Conservation (phyloP, 2,329 filamentous ascomycete genomes). For the Spiromastix sp. region DNA sequence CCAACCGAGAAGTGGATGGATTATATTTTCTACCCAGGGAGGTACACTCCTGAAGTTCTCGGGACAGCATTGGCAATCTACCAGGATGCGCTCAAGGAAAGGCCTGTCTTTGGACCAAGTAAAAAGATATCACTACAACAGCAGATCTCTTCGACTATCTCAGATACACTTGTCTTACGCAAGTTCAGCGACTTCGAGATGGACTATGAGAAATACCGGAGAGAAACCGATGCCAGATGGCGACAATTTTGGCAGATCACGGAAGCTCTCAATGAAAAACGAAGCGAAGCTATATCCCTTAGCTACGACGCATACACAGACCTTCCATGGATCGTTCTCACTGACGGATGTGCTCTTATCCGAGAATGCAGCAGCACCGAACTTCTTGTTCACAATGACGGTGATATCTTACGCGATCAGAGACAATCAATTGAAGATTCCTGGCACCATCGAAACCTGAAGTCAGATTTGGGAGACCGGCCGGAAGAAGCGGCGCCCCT, state of each 20-base stretch:
- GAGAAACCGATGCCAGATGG: slow-evolving; percentile 74
- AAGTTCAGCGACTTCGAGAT: slow-evolving; percentile 51
- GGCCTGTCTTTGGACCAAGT: slow-evolving; percentile 28
- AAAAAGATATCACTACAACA: slow-evolving; percentile 54
- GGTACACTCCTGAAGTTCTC: slow-evolving; percentile 68
- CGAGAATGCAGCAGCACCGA: slow-evolving; percentile 72
- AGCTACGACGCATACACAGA: slow-evolving; percentile 60
- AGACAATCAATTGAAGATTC: slow-evolving; percentile 29
- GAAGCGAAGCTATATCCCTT: slow-evolving; percentile 71
- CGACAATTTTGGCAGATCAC: slow-evolving; percentile 78
- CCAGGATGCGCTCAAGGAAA: slow-evolving; percentile 48
- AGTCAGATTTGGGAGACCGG: slow-evolving; percentile 40
- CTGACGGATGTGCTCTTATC: slow-evolving; percentile 70
- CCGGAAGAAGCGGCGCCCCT: slow-evolving; percentile 50
- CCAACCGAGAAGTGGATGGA: slow-evolving; percentile 77
- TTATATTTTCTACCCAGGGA: slow-evolving; percentile 71
- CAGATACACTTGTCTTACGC: slow-evolving; percentile 56
- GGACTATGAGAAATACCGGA: slow-evolving; percentile 66
- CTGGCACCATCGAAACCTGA: slow-evolving; percentile 35
- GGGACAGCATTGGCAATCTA: slow-evolving; percentile 79
- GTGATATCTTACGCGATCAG: slow-evolving; percentile 26
- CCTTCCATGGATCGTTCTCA: slow-evolving; percentile 73
- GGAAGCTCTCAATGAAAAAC: slow-evolving; percentile 73
- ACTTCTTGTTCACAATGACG: slow-evolving; percentile 58
- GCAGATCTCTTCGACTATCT: slow-evolving; percentile 62